Evolutionary conservation across 805 yeast species (phyloP), one percentile per base, ranked within the genome.

Genomic region (Candida succiphila): DNA sequence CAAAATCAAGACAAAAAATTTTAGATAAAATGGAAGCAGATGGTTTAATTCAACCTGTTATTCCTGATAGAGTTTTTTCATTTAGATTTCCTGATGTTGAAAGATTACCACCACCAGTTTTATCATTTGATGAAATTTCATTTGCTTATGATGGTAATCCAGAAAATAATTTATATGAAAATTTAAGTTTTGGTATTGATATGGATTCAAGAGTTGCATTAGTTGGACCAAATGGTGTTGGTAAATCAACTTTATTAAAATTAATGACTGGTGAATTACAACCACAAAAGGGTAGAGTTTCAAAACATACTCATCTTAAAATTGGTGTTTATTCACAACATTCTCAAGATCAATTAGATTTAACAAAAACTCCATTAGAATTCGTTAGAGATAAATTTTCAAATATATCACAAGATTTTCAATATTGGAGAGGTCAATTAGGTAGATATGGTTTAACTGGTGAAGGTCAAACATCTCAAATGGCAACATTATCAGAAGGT

Each of bases 1-100:
- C 98, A 45, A 92, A 92, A 66, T 92, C 98, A 23, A 85, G 97
- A 69, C 98, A 92, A 74, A 92, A 92, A 80, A 92, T 92, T 58
- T 72, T 92, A 61, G 98, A 92, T 67, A 92, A 92, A 80, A 92
- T 92, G 98, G 98, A 92, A 69, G 97, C 98, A 49, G 98, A 92
- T 60, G 98, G 98, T 56, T 72, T 83, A 52, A 83, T 92, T 54
- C 84, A 84, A 65, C 80, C 94, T 35, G 98, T 92, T 49, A 87
- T 75, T 37, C 81, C 83, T 33, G 98, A 92, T 62, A 86, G 76
- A 66, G 95, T 88, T 19, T 92, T 92, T 61, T 75, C 92, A 2
- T 92, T 92, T 77, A 73, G 82, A 52, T 92, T 92, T 75, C 86
- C 96, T 34, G 87, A 79, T 26, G 95, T 88, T 41, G 97, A 89